Conservation (phyloP, 2,329 filamentous ascomycete genomes). For the Fusarium hainanense region DNA sequence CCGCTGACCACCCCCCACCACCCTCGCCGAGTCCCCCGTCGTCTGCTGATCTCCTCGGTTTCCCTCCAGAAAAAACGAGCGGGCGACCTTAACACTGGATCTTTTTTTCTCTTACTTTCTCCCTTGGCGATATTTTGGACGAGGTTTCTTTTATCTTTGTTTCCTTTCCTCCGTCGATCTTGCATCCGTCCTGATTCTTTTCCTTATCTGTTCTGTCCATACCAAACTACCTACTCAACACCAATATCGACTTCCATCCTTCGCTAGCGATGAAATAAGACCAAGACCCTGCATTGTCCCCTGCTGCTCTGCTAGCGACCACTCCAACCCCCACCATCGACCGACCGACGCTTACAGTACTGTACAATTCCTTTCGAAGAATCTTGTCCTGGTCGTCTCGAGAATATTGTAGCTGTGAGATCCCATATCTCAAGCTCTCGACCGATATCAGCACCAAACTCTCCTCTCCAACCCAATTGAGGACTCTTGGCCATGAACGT, state of each 20-base stretch:
- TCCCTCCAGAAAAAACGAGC: conserved; percentile 17
- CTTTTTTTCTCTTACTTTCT: conserved; percentile 12
- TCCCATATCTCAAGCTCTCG: neutral
- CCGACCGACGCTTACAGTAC: conserved; percentile 14
- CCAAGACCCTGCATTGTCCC: conserved; percentile 15
- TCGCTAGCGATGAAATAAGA: conserved; percentile 42
- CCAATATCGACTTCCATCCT: conserved; percentile 7
- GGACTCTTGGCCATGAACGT: conserved; percentile 39
- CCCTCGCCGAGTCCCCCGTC: conserved; percentile 34
- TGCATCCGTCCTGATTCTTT: neutral
- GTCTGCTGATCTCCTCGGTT: conserved; percentile 43
- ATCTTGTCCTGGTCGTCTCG: neutral
- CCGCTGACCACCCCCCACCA: conserved; percentile 40
- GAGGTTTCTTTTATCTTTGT: conserved; percentile 13
- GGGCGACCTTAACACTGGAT: conserved; percentile 25
- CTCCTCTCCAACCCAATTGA: neutral
- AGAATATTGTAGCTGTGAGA: neutral
- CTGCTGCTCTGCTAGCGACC: conserved; percentile 29
- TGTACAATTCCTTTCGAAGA: conserved; percentile 6
- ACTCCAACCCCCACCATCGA: conserved; percentile 31
- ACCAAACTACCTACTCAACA: neutral
- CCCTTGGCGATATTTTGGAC: conserved; percentile 19
- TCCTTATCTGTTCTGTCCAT: neutral
- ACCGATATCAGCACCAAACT: neutral
- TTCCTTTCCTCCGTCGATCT: conserved; percentile 5